Base-by-base conservation (phyloP, 192 early-diverging fungal genomes). In the Coemansia sp. region DNA sequence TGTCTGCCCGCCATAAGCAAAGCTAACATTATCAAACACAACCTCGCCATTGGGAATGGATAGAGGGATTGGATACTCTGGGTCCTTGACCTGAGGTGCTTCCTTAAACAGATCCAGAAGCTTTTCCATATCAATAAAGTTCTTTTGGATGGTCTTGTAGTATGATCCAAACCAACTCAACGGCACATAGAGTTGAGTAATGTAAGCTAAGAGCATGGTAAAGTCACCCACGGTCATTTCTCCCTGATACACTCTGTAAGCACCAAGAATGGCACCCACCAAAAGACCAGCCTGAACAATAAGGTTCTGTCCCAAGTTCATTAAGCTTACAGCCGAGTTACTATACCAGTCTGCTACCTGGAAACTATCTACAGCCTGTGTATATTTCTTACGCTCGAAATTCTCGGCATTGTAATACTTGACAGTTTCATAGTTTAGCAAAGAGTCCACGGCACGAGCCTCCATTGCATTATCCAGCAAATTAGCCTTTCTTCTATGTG, bases 401-500 rank as follows among this genome's bases (percentile, higher is more conserved):
- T 72, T 50, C 72, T 97, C 95, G 33, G 87, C 88, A 55, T 86
- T 86, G 75, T 94, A 97, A 64, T 97, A 97, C 70, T 99, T 99
- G 63, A 99, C 96, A 2, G 96, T 99, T 68, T 99, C 96, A 81
- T 95, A 95, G 71, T 99, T 99, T 38, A 96, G 78, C 46, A 98
- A 65, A 36, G 92, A 96, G 61, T 98, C 96, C 4, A 96, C 93
- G 15, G 85, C 86, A 39, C 85, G 87, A 5, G 90, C 82, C 43
- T 90, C 82, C 49, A 86, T 83, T 37, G 86, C 85, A 50, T 91
- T 87, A 67, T 97, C 96, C 39, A 93, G 76, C 30, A 88, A 82
- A 52, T 87, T 94, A 78, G 87, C 89, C 39, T 78, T 80, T 3
- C 92, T 59, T 29, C 94, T 78, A 72, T 91, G 93, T 23, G 81